phyloP scores from a whole-genome alignment of 2,329 filamentous ascomycete species.

The Epichloe elymi region DNA sequence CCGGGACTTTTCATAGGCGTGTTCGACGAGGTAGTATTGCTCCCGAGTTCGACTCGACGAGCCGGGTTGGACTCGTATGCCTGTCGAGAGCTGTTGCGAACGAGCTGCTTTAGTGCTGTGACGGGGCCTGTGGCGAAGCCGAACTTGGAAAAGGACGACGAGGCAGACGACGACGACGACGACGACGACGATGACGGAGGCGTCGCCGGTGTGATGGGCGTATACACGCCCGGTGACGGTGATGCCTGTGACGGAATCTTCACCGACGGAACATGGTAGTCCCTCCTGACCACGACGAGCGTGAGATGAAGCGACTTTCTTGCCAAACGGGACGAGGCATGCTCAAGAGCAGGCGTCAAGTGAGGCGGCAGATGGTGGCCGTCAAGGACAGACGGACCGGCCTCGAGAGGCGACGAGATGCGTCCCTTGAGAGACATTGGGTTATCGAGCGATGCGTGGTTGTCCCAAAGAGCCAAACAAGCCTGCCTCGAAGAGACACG shows the following conservation, averaged over 20 bases:
- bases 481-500: too few relatives aligned
- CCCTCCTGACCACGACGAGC: conserved; percentile 42
- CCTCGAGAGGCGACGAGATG: conserved; percentile 52
- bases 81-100: conserved; percentile 14
- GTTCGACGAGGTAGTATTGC: not conserved
- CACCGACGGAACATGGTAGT: conserved; percentile 38
- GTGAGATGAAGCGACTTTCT: conserved; percentile 42
- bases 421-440: conserved; percentile 37
- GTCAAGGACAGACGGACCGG: conserved; percentile 45
- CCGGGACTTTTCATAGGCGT: conserved; percentile 4
- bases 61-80: conserved; percentile 7
- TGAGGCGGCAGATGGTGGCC: conserved; percentile 42
- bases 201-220: conserved; percentile 13
- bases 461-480: too few relatives aligned
- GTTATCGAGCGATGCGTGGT: too few relatives aligned
- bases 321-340: conserved; percentile 41
- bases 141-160: conserved; percentile 4
- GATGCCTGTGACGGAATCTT: conserved; percentile 11
- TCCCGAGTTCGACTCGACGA: not conserved
- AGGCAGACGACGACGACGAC: not conserved
- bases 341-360: conserved; percentile 42
- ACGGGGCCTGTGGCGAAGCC: conserved; percentile 15
- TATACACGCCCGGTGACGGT: conserved; percentile 5
- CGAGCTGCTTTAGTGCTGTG: conserved; percentile 19
- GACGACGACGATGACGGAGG: conserved; percentile 14